A percentile compares a stretch with the other conserved stretches of the same genome.
Conservation (phyloP, 2,329 filamentous ascomycete species). For the Colletotrichum tropicale region DNA sequence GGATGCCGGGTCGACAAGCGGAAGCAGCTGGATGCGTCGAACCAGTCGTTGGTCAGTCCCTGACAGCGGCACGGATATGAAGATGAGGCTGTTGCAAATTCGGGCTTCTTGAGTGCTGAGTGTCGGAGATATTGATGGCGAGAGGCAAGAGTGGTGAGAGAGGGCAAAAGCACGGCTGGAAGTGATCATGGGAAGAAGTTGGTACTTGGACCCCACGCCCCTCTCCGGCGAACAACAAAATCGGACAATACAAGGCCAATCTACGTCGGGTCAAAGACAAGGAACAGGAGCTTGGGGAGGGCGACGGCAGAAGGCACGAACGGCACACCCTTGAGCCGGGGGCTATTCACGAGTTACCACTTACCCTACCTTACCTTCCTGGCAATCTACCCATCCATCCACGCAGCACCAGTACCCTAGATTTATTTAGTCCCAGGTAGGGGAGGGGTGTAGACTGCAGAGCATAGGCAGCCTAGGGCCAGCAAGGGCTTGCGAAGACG, state of each 20-base stretch:
- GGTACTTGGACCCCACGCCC: background rate
- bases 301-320: background rate
- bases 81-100: no score
- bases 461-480: background rate
- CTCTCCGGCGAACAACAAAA: background rate
- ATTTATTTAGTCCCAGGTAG: no score
- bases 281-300: background rate
- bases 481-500: background rate
- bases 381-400: no score
- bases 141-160: background rate
- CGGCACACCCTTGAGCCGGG: background rate
- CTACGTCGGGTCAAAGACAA: background rate
- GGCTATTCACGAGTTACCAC: background rate
- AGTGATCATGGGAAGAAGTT: no score
- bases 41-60: no score
- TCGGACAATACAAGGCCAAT: constrained; percentile 7
- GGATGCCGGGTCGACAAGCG: no score
- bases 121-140: background rate
- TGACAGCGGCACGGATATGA: no score
- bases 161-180: background rate
- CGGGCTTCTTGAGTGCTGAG: no score
- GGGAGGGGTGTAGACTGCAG: background rate
- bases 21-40: rapidly evolving
- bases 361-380: background rate
- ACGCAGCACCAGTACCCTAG: background rate